Base-by-base conservation (phyloP, 2,329 filamentous ascomycete species). In the Xylariaceae sp. region DNA sequence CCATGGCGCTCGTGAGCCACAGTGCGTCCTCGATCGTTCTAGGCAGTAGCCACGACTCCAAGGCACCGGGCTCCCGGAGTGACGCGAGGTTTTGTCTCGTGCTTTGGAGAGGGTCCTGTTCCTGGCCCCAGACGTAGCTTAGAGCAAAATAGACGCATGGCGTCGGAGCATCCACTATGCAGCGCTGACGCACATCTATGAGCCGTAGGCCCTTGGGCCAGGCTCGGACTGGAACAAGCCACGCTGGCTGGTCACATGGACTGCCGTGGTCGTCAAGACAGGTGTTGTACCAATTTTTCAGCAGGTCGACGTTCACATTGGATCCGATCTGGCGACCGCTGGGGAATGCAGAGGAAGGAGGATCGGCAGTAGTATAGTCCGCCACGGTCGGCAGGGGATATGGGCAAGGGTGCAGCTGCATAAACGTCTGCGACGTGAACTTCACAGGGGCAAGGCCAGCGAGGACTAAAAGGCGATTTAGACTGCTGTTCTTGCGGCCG, bases 51-150 rank as follows among this genome's bases (percentile, higher is more conserved):
- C 41, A 18, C 11, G 23, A 23, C 9, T 14, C 8, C 12, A 51
- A 21, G 2, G 30, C 41, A 8, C 27, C 38, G 2, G 43, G 42
- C 3, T 4, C 13, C 9, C 34, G 39, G 28, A 49, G 38, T 1
- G 12, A 11, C 2, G 39, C 23, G n/a, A 46, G 3, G n/a, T 36
- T 38, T 16, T 26, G 13, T 11, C 9, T 24, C 0, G 36, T 47
- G 16, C 33, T 40, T 24, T 38, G 46, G 11, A 51, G 40, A 2
- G 36, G 40, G 1, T 31, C 18, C 1, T 29, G 17, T 18, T 50
- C 42, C 4, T 33, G n/a, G 6, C 46, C 48, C 48, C 48, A 51
- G 23, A 51, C 46, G n/a, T 51, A 51, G 30, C 46, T 51, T 12
- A 51, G 31, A 5, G 46, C 36, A n/a, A 51, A 38, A 38, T 49